Conservation (phyloP, 2,329 filamentous ascomycete species). For the Neurospora sp. region DNA sequence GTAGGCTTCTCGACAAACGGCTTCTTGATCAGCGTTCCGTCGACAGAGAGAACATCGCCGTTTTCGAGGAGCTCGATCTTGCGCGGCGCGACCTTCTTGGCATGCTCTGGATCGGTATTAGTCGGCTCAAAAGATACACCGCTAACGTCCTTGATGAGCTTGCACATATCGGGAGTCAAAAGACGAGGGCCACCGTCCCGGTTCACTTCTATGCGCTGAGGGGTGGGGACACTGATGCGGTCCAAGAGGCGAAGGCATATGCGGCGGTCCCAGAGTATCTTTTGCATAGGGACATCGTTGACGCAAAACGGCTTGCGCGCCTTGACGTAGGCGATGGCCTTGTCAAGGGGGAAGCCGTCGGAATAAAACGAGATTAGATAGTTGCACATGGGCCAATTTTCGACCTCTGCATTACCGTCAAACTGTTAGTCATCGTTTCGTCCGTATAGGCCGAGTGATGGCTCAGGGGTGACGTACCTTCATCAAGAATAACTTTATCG, state of each 20-base stretch:
- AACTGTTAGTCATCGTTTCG: slow-evolving; percentile 8
- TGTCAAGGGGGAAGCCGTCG: slow-evolving; percentile 91
- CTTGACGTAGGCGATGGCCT: slow-evolving; percentile 91
- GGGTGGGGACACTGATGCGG: slow-evolving; percentile 80
- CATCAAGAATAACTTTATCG: slow-evolving; percentile 96
- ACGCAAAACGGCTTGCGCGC: slow-evolving; percentile 93
- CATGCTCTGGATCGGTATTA: slow-evolving; percentile 53
- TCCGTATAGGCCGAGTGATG: not conserved
- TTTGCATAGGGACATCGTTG: slow-evolving; percentile 96
- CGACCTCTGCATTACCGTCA: slow-evolving; percentile 48
- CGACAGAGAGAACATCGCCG: slow-evolving; percentile 78
- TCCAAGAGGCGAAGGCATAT: slow-evolving; percentile 83
- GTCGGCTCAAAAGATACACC: slow-evolving; percentile 65
- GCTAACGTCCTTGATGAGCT: slow-evolving; percentile 70
- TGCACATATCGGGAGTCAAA: slow-evolving; percentile 67
- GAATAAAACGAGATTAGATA: slow-evolving; percentile 98
- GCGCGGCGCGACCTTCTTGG: slow-evolving; percentile 37
- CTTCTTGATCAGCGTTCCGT: slow-evolving; percentile 72
- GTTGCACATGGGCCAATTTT: slow-evolving; percentile 94
- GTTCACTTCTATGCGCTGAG: slow-evolving; percentile 79
- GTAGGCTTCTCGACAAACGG: slow-evolving; percentile 98
- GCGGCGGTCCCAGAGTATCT: slow-evolving; percentile 89
- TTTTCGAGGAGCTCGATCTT: slow-evolving; percentile 82
- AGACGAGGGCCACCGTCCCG: slow-evolving; percentile 81
- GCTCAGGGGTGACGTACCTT: slow-evolving; percentile 41